Conservation (phyloP, 345 rosid genomes). For the Eutrema heterophyllum region DNA sequence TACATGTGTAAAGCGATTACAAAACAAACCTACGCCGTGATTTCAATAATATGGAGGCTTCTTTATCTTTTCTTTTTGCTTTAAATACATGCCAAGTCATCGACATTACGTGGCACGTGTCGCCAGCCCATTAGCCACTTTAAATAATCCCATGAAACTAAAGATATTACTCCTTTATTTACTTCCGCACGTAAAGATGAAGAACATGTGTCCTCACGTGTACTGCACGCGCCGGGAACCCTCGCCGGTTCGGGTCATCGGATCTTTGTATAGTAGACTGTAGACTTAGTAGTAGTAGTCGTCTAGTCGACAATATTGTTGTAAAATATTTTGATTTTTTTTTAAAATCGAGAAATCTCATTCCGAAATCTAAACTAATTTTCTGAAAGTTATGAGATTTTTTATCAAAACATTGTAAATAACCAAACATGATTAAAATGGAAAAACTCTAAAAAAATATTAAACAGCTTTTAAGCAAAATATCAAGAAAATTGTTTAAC, state of each 20-base stretch:
- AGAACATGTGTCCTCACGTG: slow-evolving; percentile 6
- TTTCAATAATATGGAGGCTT: slow-evolving; percentile 20
- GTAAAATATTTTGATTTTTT: too few relatives aligned
- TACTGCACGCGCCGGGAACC: slow-evolving; percentile 6
- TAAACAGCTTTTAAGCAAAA: too few relatives aligned
- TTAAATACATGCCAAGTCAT: slow-evolving; percentile 19
- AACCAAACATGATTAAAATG: too few relatives aligned
- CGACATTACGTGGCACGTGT: slow-evolving; percentile 8
- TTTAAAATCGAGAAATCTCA: too few relatives aligned
- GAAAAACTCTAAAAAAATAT: too few relatives aligned
- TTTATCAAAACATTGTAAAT: too few relatives aligned
- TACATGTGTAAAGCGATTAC: slow-evolving; percentile 18
- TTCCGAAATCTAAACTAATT: too few relatives aligned
- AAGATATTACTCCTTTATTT: slow-evolving; percentile 2
- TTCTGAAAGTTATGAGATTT: too few relatives aligned
- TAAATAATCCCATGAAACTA: slow-evolving; percentile 11
- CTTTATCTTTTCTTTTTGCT: neutral
- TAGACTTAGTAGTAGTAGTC: too few relatives aligned
- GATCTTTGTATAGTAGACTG: too few relatives aligned
- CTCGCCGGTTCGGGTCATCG: neutral
- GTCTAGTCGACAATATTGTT: too few relatives aligned
- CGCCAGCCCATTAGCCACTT: neutral
- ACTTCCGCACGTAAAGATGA: slow-evolving; percentile 17
- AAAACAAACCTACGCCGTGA: slow-evolving; percentile 25
- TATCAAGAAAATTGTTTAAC: too few relatives aligned